Percentiles rank a stretch among this genome's conserved stretches.
Conservation (phyloP, 495 filamentous ascomycete genomes). For the Thermothielavioides terrestris region DNA sequence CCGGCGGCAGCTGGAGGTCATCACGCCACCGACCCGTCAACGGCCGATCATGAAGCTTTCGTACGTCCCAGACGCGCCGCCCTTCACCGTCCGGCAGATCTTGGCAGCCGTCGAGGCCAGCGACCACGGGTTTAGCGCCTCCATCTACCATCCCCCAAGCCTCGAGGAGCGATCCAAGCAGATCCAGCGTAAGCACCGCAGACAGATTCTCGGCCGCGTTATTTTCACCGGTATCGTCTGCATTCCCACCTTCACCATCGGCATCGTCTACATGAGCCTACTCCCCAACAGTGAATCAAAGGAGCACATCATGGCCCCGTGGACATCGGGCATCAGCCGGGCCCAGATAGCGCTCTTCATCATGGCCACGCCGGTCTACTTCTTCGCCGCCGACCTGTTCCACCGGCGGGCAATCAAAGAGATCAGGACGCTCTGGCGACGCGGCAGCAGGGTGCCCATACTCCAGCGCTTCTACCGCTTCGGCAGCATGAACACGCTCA, state of each 20-base stretch:
- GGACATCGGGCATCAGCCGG: slow-evolving; percentile 65
- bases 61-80: slow-evolving; percentile 60
- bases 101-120: slow-evolving; percentile 54
- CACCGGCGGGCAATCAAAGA: slow-evolving; percentile 74
- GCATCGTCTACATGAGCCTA: slow-evolving; percentile 85
- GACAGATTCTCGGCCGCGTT: slow-evolving; percentile 54
- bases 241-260: slow-evolving; percentile 83
- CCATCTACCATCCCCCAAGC: slow-evolving; percentile 70
- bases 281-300: slow-evolving; percentile 53
- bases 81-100: slow-evolving; percentile 70
- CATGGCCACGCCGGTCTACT: slow-evolving; percentile 81
- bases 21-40: slow-evolving; percentile 36
- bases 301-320: slow-evolving; percentile 58
- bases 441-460: slow-evolving; percentile 66
- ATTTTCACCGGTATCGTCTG: slow-evolving; percentile 62
- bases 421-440: slow-evolving; percentile 69
- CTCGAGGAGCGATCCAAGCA: slow-evolving; percentile 74
- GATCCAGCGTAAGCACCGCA: slow-evolving; percentile 57
- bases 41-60: slow-evolving; percentile 59
- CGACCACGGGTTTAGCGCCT: slow-evolving; percentile 55
- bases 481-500: slow-evolving; percentile 93
- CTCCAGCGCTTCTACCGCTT: slow-evolving; percentile 79
- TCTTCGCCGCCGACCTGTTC: slow-evolving; percentile 81
- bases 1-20: slow-evolving; percentile 38
- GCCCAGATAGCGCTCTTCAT: slow-evolving; percentile 79